Base-by-base conservation (phyloP, 345 rosid genomes). In the Cardamine chenopodiifolia region DNA sequence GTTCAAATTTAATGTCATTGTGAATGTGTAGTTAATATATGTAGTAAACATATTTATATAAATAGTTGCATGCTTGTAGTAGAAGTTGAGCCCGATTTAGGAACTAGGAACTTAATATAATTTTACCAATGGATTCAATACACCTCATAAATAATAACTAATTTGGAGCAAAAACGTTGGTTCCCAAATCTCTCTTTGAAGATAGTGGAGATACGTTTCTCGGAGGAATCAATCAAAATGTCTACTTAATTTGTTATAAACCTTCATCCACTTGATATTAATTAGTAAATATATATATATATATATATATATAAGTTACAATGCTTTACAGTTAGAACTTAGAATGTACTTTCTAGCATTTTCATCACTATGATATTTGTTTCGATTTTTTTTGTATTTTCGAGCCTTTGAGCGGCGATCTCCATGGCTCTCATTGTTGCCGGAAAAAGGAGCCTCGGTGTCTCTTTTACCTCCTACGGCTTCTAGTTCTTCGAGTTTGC, bases 21-120 rank as follows among this genome's bases (percentile, higher is more conserved):
- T 69, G 59, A 68, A 60, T 60, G 62, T 52, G 61, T 66, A 74
- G 72, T 45, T 65, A 15, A 42, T 50, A 15, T n/a, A 15, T 54
- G 56, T 42, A 73, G 56, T 54, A 54, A 54, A 31, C 47, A 45
- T 61, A 48, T 61, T 71, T 29, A 73, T 54, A 72, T 19, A 29
- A 53, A 72, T 31, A 40, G 28, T 13, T 37, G 31, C 53, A 1
- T 55, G 44, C 17, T 37, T 39, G 25, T 22, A 61, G 13, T 22
- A 61, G 20, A 39, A 14, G 20, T 61, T 11, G 14, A 31, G 1
- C 1, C 26, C 1, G 40, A 9, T 57, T 57, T 59, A 34, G 45
- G 28, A 17, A 58, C 63, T 32, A 12, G 31, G 8, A 53, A 53
- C 18, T 23, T n/a, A 8, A 56, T 56, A 29, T 11, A 52, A 52